A percentile compares a stretch with the other conserved stretches of the same genome.
Evolutionary conservation across 1,139 yeast genomes (phyloP).

Genomic region (Chernovozyma aurita): DNA sequence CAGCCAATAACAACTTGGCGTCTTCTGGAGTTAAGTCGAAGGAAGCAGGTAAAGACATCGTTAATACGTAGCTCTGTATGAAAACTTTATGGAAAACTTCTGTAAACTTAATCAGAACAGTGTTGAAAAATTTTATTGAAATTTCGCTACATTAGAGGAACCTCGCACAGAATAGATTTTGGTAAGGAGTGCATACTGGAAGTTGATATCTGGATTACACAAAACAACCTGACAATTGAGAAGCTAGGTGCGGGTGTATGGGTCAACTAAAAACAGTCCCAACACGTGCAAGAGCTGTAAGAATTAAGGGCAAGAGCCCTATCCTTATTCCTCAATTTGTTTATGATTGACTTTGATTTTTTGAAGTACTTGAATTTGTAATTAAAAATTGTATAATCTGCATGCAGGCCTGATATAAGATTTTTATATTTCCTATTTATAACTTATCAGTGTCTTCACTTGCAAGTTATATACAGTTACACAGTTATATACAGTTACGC

Average conservation of each 20-base stretch:
- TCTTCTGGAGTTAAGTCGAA: slow-evolving; percentile 96
- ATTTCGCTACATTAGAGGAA: slow-evolving; percentile 7
- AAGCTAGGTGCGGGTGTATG: neutral
- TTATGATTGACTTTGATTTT: neutral
- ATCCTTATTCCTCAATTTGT: neutral
- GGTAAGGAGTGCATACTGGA: slow-evolving; percentile 2
- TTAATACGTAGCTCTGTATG: slow-evolving; percentile 13
- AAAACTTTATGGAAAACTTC: slow-evolving; percentile 7
- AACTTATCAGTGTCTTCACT: no score
- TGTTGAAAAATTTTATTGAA: slow-evolving; percentile 12
- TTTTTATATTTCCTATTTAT: no score
- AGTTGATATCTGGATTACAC: slow-evolving; percentile 3
- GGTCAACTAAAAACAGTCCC: slow-evolving; percentile 2
- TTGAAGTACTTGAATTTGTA: no score
- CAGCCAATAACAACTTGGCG: slow-evolving; percentile 99
- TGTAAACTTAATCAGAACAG: slow-evolving; percentile 3
- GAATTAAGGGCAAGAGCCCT: slow-evolving; percentile 3
- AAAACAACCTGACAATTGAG: neutral
- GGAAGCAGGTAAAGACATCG: slow-evolving; percentile 85
- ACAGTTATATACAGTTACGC: no score
- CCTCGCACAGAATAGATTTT: slow-evolving; percentile 2
- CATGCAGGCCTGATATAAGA: no score
- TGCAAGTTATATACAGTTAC: no score
- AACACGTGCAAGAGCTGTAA: neutral
- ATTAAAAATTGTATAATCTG: no score